Conservation (phyloP, 2,329 filamentous ascomycete genomes). For the Chaetomium sp. region DNA sequence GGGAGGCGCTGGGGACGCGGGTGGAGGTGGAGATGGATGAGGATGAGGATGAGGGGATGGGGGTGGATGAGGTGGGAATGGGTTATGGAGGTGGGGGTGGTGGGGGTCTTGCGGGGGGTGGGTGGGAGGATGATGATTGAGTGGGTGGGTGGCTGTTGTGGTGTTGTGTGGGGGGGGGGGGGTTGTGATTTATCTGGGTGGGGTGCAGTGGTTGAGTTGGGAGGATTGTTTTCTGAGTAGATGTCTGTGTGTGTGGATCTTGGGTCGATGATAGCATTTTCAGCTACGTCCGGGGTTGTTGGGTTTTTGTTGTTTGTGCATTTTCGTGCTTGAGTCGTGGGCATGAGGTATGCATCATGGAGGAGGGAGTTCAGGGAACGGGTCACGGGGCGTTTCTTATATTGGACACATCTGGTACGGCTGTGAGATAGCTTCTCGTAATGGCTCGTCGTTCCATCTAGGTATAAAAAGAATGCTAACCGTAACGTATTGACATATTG, state of each 20-base stretch:
- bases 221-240: neutral
- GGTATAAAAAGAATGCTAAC: neutral
- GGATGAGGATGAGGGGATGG: conserved; percentile 64
- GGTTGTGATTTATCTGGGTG: neutral
- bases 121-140: conserved; percentile 23
- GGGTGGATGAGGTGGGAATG: conserved; percentile 49
- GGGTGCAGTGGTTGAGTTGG: too few species aligned
- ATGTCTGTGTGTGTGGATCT: neutral
- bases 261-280: neutral
- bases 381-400: neutral
- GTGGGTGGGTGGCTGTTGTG: neutral
- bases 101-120: neutral
- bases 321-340: neutral
- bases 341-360: neutral
- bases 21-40: conserved; percentile 67
- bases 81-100: neutral
- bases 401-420: neutral
- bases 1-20: conserved; percentile 78
- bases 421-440: neutral
- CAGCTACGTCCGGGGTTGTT: neutral
- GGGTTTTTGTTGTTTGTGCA: neutral
- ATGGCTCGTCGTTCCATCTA: neutral
- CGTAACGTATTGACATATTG: neutral
- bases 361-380: neutral
- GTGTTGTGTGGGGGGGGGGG: neutral